Base-by-base conservation (phyloP, 805 yeast species). In the Saccharomycopsis oosterbeekiorum region DNA sequence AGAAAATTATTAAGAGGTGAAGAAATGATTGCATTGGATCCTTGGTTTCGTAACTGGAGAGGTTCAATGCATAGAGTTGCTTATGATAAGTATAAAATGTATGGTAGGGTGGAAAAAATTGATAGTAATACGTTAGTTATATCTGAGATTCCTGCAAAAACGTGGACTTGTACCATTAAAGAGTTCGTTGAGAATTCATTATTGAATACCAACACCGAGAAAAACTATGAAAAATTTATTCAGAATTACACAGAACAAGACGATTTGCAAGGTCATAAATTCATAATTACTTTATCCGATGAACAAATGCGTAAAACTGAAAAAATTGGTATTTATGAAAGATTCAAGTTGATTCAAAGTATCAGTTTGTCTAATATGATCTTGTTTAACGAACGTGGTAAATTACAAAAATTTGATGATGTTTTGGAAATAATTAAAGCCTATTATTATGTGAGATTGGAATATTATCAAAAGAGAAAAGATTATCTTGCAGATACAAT, bases 11-110 rank as follows among this genome's bases (percentile, higher is more conserved):
- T 94, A 90, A 76, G 78, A 19, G 88, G 84, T 10, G 86, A 89
- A 68, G 88, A 83, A 41, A 70, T 84, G 74, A 79, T 75, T 36
- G 88, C 86, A 43, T 83, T 94, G 90, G 71, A 75, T 10, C 99
- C 99, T 0, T 94, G 98, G 98, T 94, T 80, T 71, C 84, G 89
- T 71, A 98, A 97, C 17, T 94, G 98, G 98, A 85, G 83, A 55
- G 99, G 99, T 56, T 76, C 80, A 0, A 79, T 92, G 56, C 90
- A 86, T 68, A 79, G 80, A 65, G 72, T 80, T 36, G 84, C 80
- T 10, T 71, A 75, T n/a, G 94, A 86, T 60, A 86, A 82, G 68
- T 94, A 80, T 73, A 84, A 84, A 68, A 82, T 90, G 66, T 83
- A 80, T 66, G 99, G 99, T 66, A 79, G 78, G 60, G 86, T 93